Conservation (phyloP, 164 flowering plant genomes). For the Echeveria elegans region DNA sequence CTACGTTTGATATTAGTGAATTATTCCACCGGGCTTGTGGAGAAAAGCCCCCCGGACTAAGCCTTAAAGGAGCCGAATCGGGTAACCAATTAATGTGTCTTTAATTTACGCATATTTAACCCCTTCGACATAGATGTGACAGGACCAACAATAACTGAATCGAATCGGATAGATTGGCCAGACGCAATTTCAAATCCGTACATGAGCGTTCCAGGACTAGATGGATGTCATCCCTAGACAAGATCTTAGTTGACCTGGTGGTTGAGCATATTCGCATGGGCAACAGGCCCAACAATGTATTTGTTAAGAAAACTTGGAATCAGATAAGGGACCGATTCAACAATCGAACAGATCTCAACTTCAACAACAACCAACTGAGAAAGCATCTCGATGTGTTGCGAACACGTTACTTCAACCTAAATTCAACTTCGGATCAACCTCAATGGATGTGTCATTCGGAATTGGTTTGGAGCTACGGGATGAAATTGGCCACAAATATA, state of each 20-base stretch:
- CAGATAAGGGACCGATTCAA: slow-evolving; percentile 47
- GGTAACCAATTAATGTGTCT: too few species aligned
- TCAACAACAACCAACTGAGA: slow-evolving; percentile 57
- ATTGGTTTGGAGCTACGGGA: slow-evolving; percentile 52
- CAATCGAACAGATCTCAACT: slow-evolving; percentile 36
- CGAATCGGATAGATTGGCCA: too few species aligned
- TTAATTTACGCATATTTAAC: too few species aligned
- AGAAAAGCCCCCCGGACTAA: too few species aligned
- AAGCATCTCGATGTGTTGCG: slow-evolving; percentile 60
- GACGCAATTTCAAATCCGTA: too few species aligned
- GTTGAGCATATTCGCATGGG: slow-evolving; percentile 45
- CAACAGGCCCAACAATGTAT: slow-evolving; percentile 42
- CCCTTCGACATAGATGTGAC: too few species aligned
- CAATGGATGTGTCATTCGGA: slow-evolving; percentile 31
- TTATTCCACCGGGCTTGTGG: too few species aligned
- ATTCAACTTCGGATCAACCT: slow-evolving; percentile 39
- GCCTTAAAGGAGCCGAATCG: too few species aligned
- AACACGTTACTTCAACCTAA: slow-evolving; percentile 38
- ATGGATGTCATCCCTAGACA: slow-evolving; percentile 55
- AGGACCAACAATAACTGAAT: too few species aligned
- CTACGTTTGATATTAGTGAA: too few species aligned
- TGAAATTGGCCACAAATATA: slow-evolving; percentile 18
- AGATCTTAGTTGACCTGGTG: slow-evolving; percentile 56
- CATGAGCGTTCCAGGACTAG: slow-evolving; percentile 56
- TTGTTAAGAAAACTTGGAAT: slow-evolving; percentile 62